These are phyloP conservation scores for Alternaria longipes DNA, from an alignment of 2,329 filamentous ascomycete species.

Conservation along the genomic window DNA sequence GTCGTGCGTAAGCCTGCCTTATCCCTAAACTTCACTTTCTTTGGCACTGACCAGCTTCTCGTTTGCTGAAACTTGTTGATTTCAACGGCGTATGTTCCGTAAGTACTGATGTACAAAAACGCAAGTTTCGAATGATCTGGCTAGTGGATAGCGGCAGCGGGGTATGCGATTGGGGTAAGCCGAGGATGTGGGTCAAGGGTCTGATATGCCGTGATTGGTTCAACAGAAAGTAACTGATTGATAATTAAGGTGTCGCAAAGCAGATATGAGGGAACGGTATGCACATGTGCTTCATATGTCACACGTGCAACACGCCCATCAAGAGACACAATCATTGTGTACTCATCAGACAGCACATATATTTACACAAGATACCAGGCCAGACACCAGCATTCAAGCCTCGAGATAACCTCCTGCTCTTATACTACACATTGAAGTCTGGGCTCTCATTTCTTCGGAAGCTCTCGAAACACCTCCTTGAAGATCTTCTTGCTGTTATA, in stretches of 20 bases:
- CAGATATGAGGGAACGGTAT: neutral
- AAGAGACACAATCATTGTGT: neutral
- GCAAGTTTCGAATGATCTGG: neutral
- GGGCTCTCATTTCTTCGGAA: constrained; percentile 48
- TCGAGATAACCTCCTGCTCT: neutral
- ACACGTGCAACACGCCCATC: neutral
- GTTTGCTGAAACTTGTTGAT: neutral
- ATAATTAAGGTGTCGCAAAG: neutral
- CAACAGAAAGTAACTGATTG: neutral
- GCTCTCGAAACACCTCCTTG: constrained; percentile 78
- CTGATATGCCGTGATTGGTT: neutral
- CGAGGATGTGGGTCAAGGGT: constrained; percentile 5
- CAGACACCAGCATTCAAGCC: neutral
- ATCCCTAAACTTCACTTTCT: neutral
- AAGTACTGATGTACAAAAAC: neutral
- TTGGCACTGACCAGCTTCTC: neutral
- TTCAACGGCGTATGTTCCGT: neutral
- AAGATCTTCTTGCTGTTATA: constrained; percentile 94
- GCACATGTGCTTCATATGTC: neutral
- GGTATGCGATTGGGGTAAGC: constrained; percentile 4
- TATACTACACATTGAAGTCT: too few species aligned
- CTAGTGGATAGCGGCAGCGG: constrained; percentile 1
- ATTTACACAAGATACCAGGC: neutral
- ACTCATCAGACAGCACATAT: neutral
- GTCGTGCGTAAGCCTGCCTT: constrained; percentile 2